These are phyloP conservation scores for Vitis hybrid DNA, from an alignment of 177 flowering plant genomes.

Conservation along the genomic window DNA sequence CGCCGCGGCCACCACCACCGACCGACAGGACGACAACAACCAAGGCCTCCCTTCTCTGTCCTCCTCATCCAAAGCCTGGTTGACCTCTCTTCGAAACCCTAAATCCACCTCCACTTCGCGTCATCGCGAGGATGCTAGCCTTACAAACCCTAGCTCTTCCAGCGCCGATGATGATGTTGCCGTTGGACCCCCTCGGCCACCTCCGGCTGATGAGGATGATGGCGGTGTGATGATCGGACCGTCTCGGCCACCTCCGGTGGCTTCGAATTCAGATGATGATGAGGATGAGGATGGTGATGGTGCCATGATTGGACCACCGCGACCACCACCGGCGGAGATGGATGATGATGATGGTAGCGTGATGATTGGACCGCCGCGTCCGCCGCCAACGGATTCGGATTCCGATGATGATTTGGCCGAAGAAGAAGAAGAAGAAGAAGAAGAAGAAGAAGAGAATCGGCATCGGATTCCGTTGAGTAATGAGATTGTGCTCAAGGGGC, in stretches of 20 bases:
- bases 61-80: constrained; percentile 55
- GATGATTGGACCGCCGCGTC: constrained; percentile 64
- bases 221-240: constrained; percentile 32
- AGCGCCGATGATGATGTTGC: constrained; percentile 1
- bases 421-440: constrained; percentile 9
- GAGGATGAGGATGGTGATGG: constrained; percentile 31
- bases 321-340: constrained; percentile 18
- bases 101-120: constrained; percentile 24
- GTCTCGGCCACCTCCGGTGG: constrained; percentile 34
- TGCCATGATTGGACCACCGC: constrained; percentile 45
- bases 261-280: constrained; percentile 4
- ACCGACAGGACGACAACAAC: constrained; percentile 6
- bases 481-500: constrained; percentile 93
- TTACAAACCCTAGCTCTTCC: not conserved
- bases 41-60: constrained; percentile 44
- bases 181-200: constrained; percentile 25
- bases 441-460: constrained; percentile 38
- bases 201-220: constrained; percentile 14
- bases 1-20: not conserved
- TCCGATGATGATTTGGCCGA: constrained; percentile 25
- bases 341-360: constrained; percentile 31
- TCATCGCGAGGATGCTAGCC: not conserved
- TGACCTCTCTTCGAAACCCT: constrained; percentile 42
- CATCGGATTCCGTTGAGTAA: constrained; percentile 79
- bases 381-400: constrained; percentile 35